A percentile compares a stretch with the other conserved stretches of the same genome.
Evolutionary conservation across 345 rosid species (phyloP).

Genomic region (Brassica napus): DNA sequence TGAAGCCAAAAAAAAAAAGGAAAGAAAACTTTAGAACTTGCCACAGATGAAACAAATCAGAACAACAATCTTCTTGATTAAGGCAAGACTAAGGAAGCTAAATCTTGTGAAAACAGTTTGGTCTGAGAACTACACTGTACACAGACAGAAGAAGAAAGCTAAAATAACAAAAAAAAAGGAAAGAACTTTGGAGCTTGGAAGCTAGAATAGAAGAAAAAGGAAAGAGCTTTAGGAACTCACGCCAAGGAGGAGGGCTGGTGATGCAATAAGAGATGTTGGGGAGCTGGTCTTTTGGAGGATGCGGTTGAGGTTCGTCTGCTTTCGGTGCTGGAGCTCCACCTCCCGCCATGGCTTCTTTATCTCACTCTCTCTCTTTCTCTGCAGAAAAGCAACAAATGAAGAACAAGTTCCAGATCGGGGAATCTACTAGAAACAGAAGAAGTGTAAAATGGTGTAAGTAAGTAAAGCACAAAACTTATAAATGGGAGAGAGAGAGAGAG

Average conservation of each 20-base stretch:
- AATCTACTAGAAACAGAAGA: constrained; percentile 27
- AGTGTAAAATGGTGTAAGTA: constrained; percentile 26
- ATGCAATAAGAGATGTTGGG: constrained; percentile 73
- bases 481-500: constrained; percentile 26
- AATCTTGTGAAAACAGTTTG: too few species aligned
- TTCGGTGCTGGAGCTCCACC: constrained; percentile 65
- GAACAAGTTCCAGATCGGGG: constrained; percentile 27
- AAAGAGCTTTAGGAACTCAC: constrained; percentile 48
- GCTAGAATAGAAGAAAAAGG: not conserved
- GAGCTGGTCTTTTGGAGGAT: constrained; percentile 88
- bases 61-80: not conserved
- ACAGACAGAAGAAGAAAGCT: not conserved
- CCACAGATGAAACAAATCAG: not conserved
- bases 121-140: not conserved
- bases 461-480: constrained; percentile 21
- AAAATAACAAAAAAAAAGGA: not conserved
- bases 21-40: not conserved
- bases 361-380: constrained; percentile 25
- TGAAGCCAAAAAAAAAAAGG: not conserved
- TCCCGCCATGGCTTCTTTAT: constrained; percentile 46
- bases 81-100: not conserved
- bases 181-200: not conserved
- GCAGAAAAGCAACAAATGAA: not conserved
- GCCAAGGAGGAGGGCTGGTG: constrained; percentile 97
- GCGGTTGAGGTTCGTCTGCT: constrained; percentile 80